These are phyloP conservation scores for Bipolaris oryzae DNA, from an alignment of 2,329 filamentous ascomycete genomes.

Conservation along the genomic window DNA sequence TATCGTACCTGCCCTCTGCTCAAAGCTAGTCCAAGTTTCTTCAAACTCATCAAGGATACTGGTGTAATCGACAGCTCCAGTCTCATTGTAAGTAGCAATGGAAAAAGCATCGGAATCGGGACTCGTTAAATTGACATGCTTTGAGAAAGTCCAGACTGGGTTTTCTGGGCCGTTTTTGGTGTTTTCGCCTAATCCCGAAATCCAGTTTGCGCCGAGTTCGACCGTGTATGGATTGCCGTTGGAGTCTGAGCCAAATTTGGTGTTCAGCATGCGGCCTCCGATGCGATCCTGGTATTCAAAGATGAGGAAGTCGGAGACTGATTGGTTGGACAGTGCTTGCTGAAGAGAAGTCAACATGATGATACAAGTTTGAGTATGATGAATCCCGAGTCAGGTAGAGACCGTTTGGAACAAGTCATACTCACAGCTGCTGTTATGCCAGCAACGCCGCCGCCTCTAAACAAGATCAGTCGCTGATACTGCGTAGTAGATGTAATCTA, in stretches of 20 bases:
- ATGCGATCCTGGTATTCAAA: slow-evolving; percentile 67
- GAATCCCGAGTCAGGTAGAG: background rate
- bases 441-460: slow-evolving; percentile 63
- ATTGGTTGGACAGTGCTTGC: slow-evolving; percentile 67
- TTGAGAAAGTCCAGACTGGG: slow-evolving; percentile 65
- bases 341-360: slow-evolving; percentile 20
- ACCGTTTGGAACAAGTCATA: background rate
- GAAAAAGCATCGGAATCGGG: slow-evolving; percentile 64
- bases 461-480: slow-evolving; percentile 12
- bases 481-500: no score
- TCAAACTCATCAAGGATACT: slow-evolving; percentile 59
- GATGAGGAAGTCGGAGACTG: slow-evolving; percentile 68
- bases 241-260: slow-evolving; percentile 59
- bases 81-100: slow-evolving; percentile 66
- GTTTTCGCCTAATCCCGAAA: slow-evolving; percentile 53
- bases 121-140: slow-evolving; percentile 64
- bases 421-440: slow-evolving; percentile 66
- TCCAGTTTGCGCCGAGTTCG: slow-evolving; percentile 73
- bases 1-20: slow-evolving; percentile 63
- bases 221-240: slow-evolving; percentile 62
- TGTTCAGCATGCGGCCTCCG: slow-evolving; percentile 66
- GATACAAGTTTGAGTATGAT: background rate
- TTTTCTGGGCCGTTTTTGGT: slow-evolving; percentile 54
- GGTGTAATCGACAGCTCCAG: slow-evolving; percentile 59
- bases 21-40: slow-evolving; percentile 53